Conservation (phyloP, 768 basidiomycete species). For the Termitomyces sp. region DNA sequence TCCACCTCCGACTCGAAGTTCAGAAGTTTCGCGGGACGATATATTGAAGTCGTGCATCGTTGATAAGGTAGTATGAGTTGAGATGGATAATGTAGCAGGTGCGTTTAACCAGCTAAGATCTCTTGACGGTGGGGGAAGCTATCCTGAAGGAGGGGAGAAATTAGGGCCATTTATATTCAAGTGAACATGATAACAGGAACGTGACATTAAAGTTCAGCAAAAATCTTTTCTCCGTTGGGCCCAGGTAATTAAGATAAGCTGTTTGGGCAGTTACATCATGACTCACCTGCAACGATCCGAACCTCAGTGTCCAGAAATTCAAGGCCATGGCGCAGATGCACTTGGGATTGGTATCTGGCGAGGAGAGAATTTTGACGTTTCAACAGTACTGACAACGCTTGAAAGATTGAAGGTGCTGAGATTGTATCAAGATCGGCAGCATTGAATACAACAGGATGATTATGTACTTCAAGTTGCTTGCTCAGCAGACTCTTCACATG, state of each 20-base stretch:
- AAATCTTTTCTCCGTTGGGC: not conserved
- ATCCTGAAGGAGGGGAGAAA: not conserved
- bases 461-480: not conserved
- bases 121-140: not conserved
- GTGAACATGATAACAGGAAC: not conserved
- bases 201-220: not conserved
- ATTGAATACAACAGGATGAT: not conserved
- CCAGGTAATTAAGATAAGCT: not conserved
- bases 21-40: not conserved
- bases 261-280: not conserved
- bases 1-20: slow-evolving; percentile 5
- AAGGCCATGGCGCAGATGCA: not conserved
- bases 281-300: not conserved
- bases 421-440: not conserved
- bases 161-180: not conserved
- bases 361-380: not conserved
- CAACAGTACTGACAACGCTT: not conserved
- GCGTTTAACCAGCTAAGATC: not conserved
- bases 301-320: not conserved
- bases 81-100: not conserved
- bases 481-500: not conserved
- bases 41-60: not conserved
- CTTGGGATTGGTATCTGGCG: not conserved
- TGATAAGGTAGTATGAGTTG: not conserved
- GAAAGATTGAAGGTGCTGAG: not conserved